A percentile compares a stretch with the other conserved stretches of the same genome.
Conservation (phyloP, 257 asterid species). For the Nicotiana obtusifolia region DNA sequence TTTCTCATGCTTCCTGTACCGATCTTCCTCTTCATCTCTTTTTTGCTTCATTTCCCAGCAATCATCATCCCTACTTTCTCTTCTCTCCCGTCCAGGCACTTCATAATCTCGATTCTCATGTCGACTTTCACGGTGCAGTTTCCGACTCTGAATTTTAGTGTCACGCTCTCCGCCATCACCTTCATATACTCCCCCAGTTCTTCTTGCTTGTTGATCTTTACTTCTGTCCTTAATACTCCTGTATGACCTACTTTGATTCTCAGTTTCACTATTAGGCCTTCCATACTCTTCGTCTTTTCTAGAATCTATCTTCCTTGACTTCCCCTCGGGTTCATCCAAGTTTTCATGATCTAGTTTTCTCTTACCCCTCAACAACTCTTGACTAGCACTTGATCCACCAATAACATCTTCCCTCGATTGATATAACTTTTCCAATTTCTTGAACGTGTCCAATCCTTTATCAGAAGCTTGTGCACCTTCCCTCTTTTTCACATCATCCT, state of each 20-base stretch:
- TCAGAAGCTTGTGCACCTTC: neutral
- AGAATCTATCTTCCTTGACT: slow-evolving; percentile 35
- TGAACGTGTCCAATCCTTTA: slow-evolving; percentile 34
- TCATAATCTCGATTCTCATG: slow-evolving; percentile 31
- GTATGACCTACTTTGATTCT: slow-evolving; percentile 19
- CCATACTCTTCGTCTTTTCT: slow-evolving; percentile 26
- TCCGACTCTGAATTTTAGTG: slow-evolving; percentile 12
- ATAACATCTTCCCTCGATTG: slow-evolving; percentile 31
- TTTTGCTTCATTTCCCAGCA: slow-evolving; percentile 41
- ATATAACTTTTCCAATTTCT: slow-evolving; percentile 41
- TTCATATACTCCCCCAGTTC: slow-evolving; percentile 19
- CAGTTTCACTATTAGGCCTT: slow-evolving; percentile 16
- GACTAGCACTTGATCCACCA: slow-evolving; percentile 29
- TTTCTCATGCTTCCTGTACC: slow-evolving; percentile 25
- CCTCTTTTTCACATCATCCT: slow-evolving; percentile 24
- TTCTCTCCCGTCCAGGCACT: slow-evolving; percentile 32
- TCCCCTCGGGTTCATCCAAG: slow-evolving; percentile 32
- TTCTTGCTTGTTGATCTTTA: slow-evolving; percentile 20
- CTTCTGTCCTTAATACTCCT: slow-evolving; percentile 18
- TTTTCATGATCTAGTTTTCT: slow-evolving; percentile 31
- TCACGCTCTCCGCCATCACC: slow-evolving; percentile 18
- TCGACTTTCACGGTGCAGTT: slow-evolving; percentile 22
- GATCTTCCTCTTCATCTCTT: slow-evolving; percentile 50
- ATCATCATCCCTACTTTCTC: slow-evolving; percentile 38
- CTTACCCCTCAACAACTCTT: slow-evolving; percentile 30